Evolutionary conservation across 768 basidiomycete genomes (phyloP).

Genomic region (Lenzites betulinus): DNA sequence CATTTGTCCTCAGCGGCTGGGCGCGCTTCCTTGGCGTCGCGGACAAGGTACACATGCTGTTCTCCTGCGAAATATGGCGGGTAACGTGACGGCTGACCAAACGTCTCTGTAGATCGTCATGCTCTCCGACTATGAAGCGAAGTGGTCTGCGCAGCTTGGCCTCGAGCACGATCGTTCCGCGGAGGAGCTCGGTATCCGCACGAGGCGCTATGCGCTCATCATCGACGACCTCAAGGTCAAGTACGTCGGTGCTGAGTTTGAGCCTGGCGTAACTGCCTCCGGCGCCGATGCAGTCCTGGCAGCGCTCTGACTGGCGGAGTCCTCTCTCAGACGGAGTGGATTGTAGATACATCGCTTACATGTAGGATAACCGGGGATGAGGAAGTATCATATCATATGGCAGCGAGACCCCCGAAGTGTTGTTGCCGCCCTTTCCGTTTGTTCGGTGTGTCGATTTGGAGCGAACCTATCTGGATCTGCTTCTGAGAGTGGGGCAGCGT

Average conservation of each 20-base stretch:
- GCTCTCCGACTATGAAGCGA: constrained; percentile 38
- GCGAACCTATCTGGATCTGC: no score
- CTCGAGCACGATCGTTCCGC: constrained; percentile 54
- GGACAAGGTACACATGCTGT: constrained; percentile 50
- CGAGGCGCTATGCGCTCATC: constrained; percentile 60
- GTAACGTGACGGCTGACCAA: neutral
- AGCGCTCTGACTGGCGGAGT: constrained; percentile 24
- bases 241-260: constrained; percentile 49
- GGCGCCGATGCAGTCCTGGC: constrained; percentile 47
- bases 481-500: no score
- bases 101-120: constrained; percentile 32
- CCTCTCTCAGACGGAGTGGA: neutral
- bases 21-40: constrained; percentile 41
- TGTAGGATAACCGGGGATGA: neutral
- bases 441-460: no score
- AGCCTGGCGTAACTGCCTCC: constrained; percentile 38
- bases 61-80: no score
- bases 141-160: constrained; percentile 42
- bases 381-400: neutral
- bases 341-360: neutral
- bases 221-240: constrained; percentile 72
- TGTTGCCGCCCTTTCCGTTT: no score
- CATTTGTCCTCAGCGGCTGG: constrained; percentile 63
- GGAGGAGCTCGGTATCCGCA: constrained; percentile 40
- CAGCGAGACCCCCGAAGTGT: no score